Evolutionary conservation across 2,329 filamentous ascomycete species (phyloP).

Genomic region (Pyrenochaeta sp.): DNA sequence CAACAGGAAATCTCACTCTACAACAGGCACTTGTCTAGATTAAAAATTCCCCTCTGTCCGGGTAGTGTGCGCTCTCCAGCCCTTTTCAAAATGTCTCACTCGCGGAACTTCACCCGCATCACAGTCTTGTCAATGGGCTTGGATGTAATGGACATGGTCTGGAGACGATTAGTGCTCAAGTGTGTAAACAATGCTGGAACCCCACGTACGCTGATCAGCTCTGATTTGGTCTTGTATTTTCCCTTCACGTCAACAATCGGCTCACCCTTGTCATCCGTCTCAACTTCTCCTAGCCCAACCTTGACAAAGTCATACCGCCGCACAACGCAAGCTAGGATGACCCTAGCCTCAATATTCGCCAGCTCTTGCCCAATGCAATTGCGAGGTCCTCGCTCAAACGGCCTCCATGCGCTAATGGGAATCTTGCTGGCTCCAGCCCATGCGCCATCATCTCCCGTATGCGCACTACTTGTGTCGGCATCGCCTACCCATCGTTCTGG

Average conservation of each 20-base stretch:
- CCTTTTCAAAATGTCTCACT: background rate
- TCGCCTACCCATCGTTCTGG: conserved; percentile 52
- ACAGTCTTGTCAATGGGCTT: conserved; percentile 43
- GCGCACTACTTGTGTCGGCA: conserved; percentile 28
- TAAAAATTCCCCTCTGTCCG: background rate
- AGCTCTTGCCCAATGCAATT: conserved; percentile 69
- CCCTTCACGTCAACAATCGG: conserved; percentile 40
- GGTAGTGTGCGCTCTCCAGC: no score
- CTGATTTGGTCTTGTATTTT: conserved; percentile 37
- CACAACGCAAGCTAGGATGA: conserved; percentile 57
- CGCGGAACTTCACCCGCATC: conserved; percentile 37
- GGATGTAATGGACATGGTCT: conserved; percentile 42
- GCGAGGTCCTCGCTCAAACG: conserved; percentile 64
- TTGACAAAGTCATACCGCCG: conserved; percentile 47
- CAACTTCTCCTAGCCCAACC: conserved; percentile 42
- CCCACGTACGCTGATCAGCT: conserved; percentile 45
- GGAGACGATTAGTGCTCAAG: conserved; percentile 12
- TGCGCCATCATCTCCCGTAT: conserved; percentile 17
- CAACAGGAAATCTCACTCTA: no score
- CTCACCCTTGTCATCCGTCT: conserved; percentile 30
- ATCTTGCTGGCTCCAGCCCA: conserved; percentile 32
- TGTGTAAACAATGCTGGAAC: background rate
- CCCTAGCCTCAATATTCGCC: conserved; percentile 61
- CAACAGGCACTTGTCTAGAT: background rate
- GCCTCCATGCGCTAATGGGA: conserved; percentile 59